These are phyloP conservation scores for Lasiodiplodia gonubiensis DNA, from an alignment of 2,329 filamentous ascomycete genomes.

Conservation along the genomic window DNA sequence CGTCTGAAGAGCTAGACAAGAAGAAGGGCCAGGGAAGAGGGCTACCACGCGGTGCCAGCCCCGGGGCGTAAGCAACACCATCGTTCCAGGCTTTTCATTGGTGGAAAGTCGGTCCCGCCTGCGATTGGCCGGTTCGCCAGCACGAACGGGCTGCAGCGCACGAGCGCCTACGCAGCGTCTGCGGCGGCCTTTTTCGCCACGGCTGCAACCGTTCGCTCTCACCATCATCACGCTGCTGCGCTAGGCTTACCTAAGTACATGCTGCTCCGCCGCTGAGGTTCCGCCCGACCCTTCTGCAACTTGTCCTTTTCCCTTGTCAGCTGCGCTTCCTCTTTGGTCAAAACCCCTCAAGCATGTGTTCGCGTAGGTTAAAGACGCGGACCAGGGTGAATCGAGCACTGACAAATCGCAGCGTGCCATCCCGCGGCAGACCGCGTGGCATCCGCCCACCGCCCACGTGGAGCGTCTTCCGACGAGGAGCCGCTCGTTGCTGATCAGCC, in stretches of 20 bases:
- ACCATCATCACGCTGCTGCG: background rate
- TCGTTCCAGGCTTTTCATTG: background rate
- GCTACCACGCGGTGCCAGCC: background rate
- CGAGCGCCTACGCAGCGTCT: background rate
- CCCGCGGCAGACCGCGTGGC: slow-evolving; percentile 22
- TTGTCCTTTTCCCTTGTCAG: background rate
- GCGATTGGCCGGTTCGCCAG: background rate
- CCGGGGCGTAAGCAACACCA: background rate
- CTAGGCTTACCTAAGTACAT: background rate
- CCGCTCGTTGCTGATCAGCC: slow-evolving; percentile 19
- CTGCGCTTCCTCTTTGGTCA: background rate
- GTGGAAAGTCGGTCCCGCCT: slow-evolving; percentile 16
- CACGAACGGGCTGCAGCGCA: background rate
- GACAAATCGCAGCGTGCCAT: slow-evolving; percentile 13
- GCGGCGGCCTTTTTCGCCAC: background rate
- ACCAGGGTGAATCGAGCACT: background rate
- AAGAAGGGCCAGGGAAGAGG: background rate
- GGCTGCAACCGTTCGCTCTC: background rate
- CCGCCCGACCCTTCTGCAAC: background rate
- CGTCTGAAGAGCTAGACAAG: background rate
- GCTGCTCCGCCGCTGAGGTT: background rate
- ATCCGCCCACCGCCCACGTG: slow-evolving; percentile 22
- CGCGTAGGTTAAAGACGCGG: background rate
- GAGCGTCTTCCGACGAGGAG: slow-evolving; percentile 19
- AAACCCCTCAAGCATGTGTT: no score